Conservation (phyloP, 345 rosid genomes). For the Leavenworthia alabamica region DNA sequence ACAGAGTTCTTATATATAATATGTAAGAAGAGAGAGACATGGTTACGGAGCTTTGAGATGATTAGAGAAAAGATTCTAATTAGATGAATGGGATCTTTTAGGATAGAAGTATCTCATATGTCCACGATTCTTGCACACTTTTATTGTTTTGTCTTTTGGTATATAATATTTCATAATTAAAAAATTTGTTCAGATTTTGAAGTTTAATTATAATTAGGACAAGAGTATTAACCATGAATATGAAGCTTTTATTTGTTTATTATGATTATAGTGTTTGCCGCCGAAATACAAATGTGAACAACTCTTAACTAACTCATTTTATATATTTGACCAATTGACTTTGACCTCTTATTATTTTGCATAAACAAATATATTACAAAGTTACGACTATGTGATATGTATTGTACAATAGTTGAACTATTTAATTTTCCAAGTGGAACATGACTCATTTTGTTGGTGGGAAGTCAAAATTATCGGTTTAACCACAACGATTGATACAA, state of each 20-base stretch:
- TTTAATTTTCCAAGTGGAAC: neutral
- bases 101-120: slow-evolving; percentile 18
- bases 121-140: no score
- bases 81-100: slow-evolving; percentile 30
- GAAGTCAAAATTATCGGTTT: slow-evolving; percentile 26
- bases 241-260: neutral
- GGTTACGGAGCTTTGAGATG: slow-evolving; percentile 4
- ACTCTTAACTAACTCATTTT: slow-evolving; percentile 1
- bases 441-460: neutral
- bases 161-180: no score
- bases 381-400: neutral
- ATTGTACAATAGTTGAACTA: neutral
- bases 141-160: no score
- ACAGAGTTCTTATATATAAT: no score
- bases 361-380: neutral
- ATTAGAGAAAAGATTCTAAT: slow-evolving; percentile 27
- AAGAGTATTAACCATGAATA: neutral
- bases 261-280: slow-evolving; percentile 4
- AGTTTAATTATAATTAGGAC: neutral
- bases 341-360: neutral
- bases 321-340: slow-evolving; percentile 7
- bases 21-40: no score
- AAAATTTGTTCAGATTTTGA: neutral
- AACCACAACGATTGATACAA: neutral
- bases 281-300: slow-evolving; percentile 20